These are phyloP conservation scores for Epichloe sylvatica DNA, from an alignment of 2,329 filamentous ascomycete genomes.

Conservation along the genomic window DNA sequence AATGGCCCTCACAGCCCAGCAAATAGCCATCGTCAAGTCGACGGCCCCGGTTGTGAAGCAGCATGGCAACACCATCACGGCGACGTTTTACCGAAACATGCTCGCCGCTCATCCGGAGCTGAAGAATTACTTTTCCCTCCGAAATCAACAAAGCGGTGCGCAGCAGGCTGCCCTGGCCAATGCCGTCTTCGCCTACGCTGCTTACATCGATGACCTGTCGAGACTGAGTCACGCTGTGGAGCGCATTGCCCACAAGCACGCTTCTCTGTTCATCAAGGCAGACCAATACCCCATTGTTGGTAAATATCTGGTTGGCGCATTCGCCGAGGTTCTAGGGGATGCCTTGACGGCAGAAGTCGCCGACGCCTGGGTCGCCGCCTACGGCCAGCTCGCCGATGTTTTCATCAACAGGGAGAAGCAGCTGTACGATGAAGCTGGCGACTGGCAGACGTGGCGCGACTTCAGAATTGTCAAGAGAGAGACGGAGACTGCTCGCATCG, in stretches of 20 bases:
- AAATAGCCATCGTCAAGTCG: constrained; percentile 60
- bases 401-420: constrained; percentile 52
- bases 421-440: constrained; percentile 39
- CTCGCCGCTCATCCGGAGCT: constrained; percentile 50
- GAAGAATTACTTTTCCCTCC: constrained; percentile 55
- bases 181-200: constrained; percentile 58
- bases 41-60: constrained; percentile 59
- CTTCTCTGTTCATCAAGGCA: constrained; percentile 51
- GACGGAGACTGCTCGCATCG: constrained; percentile 45
- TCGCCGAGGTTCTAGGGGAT: constrained; percentile 52
- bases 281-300: constrained; percentile 61
- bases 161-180: constrained; percentile 57
- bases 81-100: constrained; percentile 57
- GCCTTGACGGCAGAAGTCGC: constrained; percentile 52
- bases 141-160: constrained; percentile 52
- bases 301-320: constrained; percentile 51
- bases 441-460: constrained; percentile 35
- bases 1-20: constrained; percentile 44
- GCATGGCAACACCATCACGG: constrained; percentile 57
- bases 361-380: constrained; percentile 59
- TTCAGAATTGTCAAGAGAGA: constrained; percentile 47
- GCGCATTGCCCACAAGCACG: constrained; percentile 65
- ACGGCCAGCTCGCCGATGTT: constrained; percentile 54
- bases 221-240: constrained; percentile 43
- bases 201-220: constrained; percentile 55